phyloP scores from a whole-genome alignment of 306 rosid species.

The Cicer judaicum region DNA sequence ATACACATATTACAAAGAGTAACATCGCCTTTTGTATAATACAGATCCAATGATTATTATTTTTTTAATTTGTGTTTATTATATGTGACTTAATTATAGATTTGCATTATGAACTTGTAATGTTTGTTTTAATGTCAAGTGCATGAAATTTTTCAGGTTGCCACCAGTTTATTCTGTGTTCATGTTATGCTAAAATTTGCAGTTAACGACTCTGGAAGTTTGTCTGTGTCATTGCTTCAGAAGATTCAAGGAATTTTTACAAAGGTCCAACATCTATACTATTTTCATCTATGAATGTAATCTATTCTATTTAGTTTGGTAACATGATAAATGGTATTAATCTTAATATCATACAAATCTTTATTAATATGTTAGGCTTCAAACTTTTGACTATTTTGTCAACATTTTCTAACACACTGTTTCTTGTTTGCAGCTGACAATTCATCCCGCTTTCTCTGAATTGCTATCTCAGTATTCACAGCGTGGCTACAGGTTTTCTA shows the following conservation, averaged over 20 bases:
- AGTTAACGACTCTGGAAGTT: conserved; percentile 67
- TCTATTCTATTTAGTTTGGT: conserved; percentile 26
- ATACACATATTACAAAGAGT: not conserved
- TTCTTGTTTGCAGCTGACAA: conserved; percentile 70
- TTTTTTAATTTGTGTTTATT: conserved; percentile 20
- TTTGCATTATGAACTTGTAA: conserved; percentile 31
- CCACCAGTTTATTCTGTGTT: conserved; percentile 71
- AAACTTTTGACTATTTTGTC: conserved; percentile 27
- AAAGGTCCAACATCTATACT: conserved; percentile 59
- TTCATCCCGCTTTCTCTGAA: conserved; percentile 82
- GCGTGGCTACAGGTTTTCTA: conserved; percentile 79
- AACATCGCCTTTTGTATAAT: conserved; percentile 1
- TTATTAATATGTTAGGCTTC: conserved; percentile 25
- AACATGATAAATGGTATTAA: conserved; percentile 23
- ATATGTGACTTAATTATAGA: conserved; percentile 24
- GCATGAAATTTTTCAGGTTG: conserved; percentile 66
- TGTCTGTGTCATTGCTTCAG: conserved; percentile 74
- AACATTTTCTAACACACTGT: conserved; percentile 38
- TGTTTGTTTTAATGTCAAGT: conserved; percentile 9
- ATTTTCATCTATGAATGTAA: conserved; percentile 22
- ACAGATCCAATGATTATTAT: conserved; percentile 6
- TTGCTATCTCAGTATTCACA: conserved; percentile 74
- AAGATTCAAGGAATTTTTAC: conserved; percentile 61
- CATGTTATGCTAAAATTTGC: conserved; percentile 76
- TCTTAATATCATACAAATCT: conserved; percentile 13